Conservation (phyloP, 108 stramenopile genomes). For the Aurantiochytrium sp. region DNA sequence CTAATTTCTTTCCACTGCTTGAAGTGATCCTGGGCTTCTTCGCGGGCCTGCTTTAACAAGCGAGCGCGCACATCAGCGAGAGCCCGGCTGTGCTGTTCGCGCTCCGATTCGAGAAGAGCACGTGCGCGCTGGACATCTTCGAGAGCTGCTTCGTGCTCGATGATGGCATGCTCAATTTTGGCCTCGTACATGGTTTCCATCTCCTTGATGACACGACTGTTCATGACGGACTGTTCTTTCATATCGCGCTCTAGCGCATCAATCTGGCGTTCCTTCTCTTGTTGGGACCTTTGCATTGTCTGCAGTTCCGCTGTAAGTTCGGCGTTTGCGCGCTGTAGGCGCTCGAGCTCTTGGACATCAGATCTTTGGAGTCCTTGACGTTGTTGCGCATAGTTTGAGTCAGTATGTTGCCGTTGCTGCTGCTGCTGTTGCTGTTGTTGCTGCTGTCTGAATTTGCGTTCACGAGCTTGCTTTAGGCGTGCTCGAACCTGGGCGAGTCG, state of each 20-base stretch:
- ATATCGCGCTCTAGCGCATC: background rate
- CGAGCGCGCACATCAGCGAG: background rate
- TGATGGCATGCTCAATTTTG: background rate
- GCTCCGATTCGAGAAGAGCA: background rate
- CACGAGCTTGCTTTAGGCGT: background rate
- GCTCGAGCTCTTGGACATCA: background rate
- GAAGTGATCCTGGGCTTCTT: background rate
- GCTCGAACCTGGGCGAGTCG: background rate
- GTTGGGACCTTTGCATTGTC: background rate
- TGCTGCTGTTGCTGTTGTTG: background rate
- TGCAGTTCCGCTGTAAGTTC: background rate
- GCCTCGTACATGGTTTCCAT: conserved; percentile 5
- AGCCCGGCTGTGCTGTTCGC: background rate
- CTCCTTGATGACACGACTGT: background rate
- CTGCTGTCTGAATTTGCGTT: background rate
- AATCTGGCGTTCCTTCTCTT: background rate
- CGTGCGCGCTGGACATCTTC: background rate
- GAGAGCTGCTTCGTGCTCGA: background rate
- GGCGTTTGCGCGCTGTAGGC: background rate
- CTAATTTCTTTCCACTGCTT: background rate
- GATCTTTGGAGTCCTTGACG: background rate
- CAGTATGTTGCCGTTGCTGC: background rate
- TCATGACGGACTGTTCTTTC: background rate
- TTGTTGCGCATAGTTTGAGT: no score
- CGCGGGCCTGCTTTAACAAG: background rate